These are phyloP conservation scores for Davidsoniella eucalypti DNA, from an alignment of 2,329 filamentous ascomycete genomes.

Conservation along the genomic window DNA sequence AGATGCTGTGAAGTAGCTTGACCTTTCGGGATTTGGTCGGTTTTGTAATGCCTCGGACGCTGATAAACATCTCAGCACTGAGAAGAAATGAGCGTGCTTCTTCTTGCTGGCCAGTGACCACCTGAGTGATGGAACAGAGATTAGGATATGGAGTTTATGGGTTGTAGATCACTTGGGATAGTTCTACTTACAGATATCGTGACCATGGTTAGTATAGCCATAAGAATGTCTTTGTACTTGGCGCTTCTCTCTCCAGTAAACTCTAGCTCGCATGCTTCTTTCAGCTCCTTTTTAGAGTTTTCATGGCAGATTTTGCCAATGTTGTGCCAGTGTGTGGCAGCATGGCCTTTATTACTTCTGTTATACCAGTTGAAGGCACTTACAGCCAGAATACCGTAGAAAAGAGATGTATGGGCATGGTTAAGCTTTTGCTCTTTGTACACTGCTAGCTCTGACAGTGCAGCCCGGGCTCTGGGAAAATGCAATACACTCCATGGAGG, in stretches of 20 bases:
- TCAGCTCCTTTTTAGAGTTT: slow-evolving; percentile 18
- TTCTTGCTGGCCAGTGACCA: slow-evolving; percentile 18
- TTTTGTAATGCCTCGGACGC: slow-evolving; percentile 22
- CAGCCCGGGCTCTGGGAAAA: slow-evolving; percentile 22
- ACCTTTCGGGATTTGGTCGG: slow-evolving; percentile 24
- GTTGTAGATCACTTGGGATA: too few relatives aligned
- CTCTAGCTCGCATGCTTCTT: slow-evolving; percentile 18
- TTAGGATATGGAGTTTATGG: too few relatives aligned
- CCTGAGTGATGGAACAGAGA: background rate
- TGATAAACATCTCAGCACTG: slow-evolving; percentile 28
- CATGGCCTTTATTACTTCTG: slow-evolving; percentile 12
- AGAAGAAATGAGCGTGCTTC: slow-evolving; percentile 23
- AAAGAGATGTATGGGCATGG: slow-evolving; percentile 21
- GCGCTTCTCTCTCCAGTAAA: slow-evolving; percentile 20
- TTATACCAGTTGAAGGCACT: slow-evolving; percentile 23
- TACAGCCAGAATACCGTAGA: slow-evolving; percentile 23
- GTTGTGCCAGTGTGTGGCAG: slow-evolving; percentile 1
- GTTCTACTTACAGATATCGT: slow-evolving; percentile 18
- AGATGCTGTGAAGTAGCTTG: slow-evolving; percentile 30
- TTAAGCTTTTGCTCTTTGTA: slow-evolving; percentile 20
- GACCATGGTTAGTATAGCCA: slow-evolving; percentile 25
- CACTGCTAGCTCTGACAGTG: slow-evolving; percentile 22
- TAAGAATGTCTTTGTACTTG: slow-evolving; percentile 26
- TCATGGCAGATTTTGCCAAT: slow-evolving; percentile 18
- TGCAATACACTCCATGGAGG: slow-evolving; percentile 26